Percentiles rank a stretch among this genome's conserved stretches.
Conservation (phyloP, 805 yeast genomes). For the Wickerhamomyces canadensis region DNA sequence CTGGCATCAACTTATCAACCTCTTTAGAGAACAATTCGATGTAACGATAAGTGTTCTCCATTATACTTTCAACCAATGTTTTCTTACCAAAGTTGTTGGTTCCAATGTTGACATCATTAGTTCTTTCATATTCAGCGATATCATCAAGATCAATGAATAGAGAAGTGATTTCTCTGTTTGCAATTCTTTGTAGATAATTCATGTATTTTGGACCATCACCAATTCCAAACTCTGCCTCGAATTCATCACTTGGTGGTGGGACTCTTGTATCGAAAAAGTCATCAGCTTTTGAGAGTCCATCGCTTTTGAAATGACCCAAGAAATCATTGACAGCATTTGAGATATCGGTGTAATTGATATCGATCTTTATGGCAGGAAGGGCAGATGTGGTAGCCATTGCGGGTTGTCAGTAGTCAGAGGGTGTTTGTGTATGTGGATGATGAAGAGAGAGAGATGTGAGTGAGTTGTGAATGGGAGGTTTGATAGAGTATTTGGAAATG, state of each 20-base stretch:
- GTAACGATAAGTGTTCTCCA: slow-evolving; percentile 73
- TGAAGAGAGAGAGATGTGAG: too few species aligned
- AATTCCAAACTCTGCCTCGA: slow-evolving; percentile 19
- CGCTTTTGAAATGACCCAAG: slow-evolving; percentile 56
- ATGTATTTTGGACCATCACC: slow-evolving; percentile 66
- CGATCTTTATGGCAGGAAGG: slow-evolving; percentile 61
- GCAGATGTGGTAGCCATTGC: slow-evolving; percentile 22
- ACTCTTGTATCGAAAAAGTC: slow-evolving; percentile 32
- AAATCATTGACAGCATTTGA: slow-evolving; percentile 56
- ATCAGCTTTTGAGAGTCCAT: slow-evolving; percentile 26
- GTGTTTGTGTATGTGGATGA: too few species aligned
- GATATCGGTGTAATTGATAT: slow-evolving; percentile 69
- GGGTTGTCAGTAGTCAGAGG: too few species aligned
- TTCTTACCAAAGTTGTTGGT: slow-evolving; percentile 19
- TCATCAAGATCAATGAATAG: slow-evolving; percentile 81
- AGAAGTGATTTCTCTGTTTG: slow-evolving; percentile 74
- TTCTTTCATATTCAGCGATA: slow-evolving; percentile 61
- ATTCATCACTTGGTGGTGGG: slow-evolving; percentile 17
- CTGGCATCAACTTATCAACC: slow-evolving; percentile 80
- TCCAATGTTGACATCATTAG: slow-evolving; percentile 25
- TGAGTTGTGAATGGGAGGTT: too few species aligned
- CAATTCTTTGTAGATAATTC: slow-evolving; percentile 66
- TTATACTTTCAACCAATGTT: slow-evolving; percentile 51
- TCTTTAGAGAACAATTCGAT: slow-evolving; percentile 69
- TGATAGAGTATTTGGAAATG: too few species aligned